Evolutionary conservation across 2,329 filamentous ascomycete species (phyloP).

Genomic region (Aspergillus transmontanensis): DNA sequence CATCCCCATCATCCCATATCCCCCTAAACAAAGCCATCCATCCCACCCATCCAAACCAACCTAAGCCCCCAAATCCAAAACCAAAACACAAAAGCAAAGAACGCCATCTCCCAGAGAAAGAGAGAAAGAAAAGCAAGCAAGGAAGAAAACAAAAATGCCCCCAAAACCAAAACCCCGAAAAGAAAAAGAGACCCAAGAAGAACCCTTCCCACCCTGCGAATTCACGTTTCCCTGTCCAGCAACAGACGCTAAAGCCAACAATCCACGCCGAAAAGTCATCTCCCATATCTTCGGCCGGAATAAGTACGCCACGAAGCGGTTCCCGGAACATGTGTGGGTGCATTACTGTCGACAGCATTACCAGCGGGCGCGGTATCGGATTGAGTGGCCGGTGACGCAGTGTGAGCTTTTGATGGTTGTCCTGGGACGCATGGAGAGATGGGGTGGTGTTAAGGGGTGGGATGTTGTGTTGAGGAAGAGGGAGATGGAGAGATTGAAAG

Average conservation of each 20-base stretch:
- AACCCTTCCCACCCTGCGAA: constrained; percentile 12
- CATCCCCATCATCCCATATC: not conserved
- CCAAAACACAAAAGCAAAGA: not conserved
- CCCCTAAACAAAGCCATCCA: not conserved
- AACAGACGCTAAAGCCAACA: not conserved
- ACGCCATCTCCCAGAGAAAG: not conserved
- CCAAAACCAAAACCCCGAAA: not conserved
- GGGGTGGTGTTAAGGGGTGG: constrained; percentile 65
- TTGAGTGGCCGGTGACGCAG: constrained; percentile 62
- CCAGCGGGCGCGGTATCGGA: constrained; percentile 73
- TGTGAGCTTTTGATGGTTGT: constrained; percentile 66
- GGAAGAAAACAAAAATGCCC: not conserved
- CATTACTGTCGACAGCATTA: constrained; percentile 82
- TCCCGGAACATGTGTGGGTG: constrained; percentile 72
- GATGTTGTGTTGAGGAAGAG: constrained; percentile 65
- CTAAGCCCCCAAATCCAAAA: no score
- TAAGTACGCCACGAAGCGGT: constrained; percentile 72
- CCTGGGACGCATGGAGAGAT: constrained; percentile 63
- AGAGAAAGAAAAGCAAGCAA: not conserved
- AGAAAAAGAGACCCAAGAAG: not conserved
- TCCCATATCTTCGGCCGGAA: constrained; percentile 83
- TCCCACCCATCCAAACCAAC: not conserved
- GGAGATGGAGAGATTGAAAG: constrained; percentile 41
- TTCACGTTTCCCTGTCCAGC: constrained; percentile 19
- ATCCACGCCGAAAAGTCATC: constrained; percentile 61